Conservation (phyloP, 768 basidiomycete species). For the Heimioporus sp. region DNA sequence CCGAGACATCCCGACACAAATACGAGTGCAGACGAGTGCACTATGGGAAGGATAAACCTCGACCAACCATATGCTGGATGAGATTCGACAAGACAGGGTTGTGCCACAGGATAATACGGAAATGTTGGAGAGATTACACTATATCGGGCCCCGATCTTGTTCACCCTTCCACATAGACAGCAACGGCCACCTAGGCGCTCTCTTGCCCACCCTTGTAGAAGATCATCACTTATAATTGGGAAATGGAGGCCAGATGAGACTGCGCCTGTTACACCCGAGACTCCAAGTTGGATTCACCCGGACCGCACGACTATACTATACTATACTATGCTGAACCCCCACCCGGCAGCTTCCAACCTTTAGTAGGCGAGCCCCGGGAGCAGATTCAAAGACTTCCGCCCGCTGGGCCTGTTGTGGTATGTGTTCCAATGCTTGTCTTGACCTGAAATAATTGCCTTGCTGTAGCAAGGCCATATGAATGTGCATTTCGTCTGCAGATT, state of each 20-base stretch:
- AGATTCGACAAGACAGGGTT: constrained; percentile 50
- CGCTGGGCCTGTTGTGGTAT: constrained; percentile 22
- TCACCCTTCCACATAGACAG: constrained; percentile 4
- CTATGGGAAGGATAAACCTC: constrained; percentile 62
- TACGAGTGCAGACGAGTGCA: constrained; percentile 57
- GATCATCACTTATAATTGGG: neutral
- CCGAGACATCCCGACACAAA: constrained; percentile 50
- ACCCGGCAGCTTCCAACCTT: constrained; percentile 4
- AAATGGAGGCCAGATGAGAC: neutral
- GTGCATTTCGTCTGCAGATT: no score
- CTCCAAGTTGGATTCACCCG: constrained; percentile 4
- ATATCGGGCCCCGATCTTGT: constrained; percentile 27
- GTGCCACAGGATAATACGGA: constrained; percentile 41
- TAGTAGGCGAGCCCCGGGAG: neutral
- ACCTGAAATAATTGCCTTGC: constrained; percentile 5
- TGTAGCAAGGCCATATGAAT: no score
- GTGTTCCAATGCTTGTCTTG: constrained; percentile 2
- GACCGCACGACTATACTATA: neutral
- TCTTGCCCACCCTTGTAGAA: neutral
- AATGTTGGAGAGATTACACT: constrained; percentile 28
- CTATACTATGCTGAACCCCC: constrained; percentile 6
- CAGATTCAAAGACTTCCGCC: constrained; percentile 22
- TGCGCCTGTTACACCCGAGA: constrained; percentile 9
- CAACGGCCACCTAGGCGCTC: constrained; percentile 10
- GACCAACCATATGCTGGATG: constrained; percentile 60